Evolutionary conservation across 1,284 basidiomycete genomes (phyloP).

Genomic region (Cutaneotrichosporon cyanovorans): DNA sequence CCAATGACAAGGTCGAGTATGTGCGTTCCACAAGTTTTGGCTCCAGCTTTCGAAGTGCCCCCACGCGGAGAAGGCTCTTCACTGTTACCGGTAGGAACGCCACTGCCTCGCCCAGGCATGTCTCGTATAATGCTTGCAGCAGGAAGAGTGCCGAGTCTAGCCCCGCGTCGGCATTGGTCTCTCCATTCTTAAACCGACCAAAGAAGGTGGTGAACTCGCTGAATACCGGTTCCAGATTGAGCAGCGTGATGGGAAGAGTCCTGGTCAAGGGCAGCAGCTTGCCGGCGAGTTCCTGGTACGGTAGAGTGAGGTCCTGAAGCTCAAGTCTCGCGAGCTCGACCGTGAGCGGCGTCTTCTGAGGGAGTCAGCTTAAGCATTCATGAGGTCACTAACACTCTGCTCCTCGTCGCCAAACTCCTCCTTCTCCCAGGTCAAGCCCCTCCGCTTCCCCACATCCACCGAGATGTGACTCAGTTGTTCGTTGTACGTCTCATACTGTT

Average conservation of each 20-base stretch:
- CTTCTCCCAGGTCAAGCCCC: conserved; percentile 41
- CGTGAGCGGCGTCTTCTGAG: conserved; percentile 39
- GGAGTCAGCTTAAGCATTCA: not conserved
- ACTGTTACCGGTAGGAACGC: conserved; percentile 24
- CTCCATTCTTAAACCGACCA: conserved; percentile 32
- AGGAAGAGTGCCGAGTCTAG: conserved; percentile 39
- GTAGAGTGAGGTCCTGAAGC: conserved; percentile 63
- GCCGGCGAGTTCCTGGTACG: conserved; percentile 64
- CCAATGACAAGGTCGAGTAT: conserved; percentile 42
- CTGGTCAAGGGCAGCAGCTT: conserved; percentile 57
- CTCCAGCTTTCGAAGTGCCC: conserved; percentile 32
- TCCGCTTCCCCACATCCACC: conserved; percentile 39
- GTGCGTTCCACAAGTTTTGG: conserved; percentile 41
- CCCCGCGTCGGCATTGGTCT: conserved; percentile 35
- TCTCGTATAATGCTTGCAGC: conserved; percentile 46
- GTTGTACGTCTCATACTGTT: conserved; percentile 41
- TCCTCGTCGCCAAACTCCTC: conserved; percentile 37
- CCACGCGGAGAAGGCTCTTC: conserved; percentile 30
- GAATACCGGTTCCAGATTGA: conserved; percentile 63
- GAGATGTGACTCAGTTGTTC: conserved; percentile 40
- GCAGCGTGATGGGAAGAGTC: conserved; percentile 71
- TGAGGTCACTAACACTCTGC: conserved; percentile 26
- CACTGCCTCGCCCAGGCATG: conserved; percentile 43
- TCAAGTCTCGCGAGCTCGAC: conserved; percentile 42
- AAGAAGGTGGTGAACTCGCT: conserved; percentile 50